Conservation (phyloP, 2,329 filamentous ascomycete species). For the Phialophora tarda region DNA sequence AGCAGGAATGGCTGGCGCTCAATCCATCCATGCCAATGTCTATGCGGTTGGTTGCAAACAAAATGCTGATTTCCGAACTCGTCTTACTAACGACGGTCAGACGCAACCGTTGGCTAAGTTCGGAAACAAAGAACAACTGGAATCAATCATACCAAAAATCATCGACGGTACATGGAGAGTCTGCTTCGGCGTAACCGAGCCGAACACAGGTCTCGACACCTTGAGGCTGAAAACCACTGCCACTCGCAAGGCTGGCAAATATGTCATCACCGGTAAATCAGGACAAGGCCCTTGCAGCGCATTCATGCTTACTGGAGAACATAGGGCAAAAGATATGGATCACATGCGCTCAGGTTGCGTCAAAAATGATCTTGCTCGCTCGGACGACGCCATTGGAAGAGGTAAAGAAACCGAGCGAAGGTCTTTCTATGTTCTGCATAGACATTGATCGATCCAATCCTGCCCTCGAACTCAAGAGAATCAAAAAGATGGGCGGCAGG, state of each 20-base stretch:
- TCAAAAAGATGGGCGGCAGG: slow-evolving; percentile 84
- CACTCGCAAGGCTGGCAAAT: slow-evolving; percentile 63
- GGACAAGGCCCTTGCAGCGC: not conserved
- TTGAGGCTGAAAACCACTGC: slow-evolving; percentile 72
- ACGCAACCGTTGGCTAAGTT: slow-evolving; percentile 62
- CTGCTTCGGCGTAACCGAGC: slow-evolving; percentile 87
- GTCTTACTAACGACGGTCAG: slow-evolving; percentile 3
- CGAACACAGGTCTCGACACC: slow-evolving; percentile 79
- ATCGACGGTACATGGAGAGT: slow-evolving; percentile 73
- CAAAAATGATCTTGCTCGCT: slow-evolving; percentile 81
- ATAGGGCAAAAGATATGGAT: slow-evolving; percentile 82
- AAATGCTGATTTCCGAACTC: too few relatives aligned
- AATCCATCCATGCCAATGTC: slow-evolving; percentile 69
- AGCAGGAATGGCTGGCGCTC: slow-evolving; percentile 75
- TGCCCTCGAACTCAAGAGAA: slow-evolving; percentile 70
- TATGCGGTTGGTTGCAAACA: slow-evolving; percentile 57
- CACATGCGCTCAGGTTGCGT: slow-evolving; percentile 79
- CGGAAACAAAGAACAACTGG: slow-evolving; percentile 67
- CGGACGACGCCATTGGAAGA: slow-evolving; percentile 74
- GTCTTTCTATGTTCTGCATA: slow-evolving; percentile 80
- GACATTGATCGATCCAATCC: slow-evolving; percentile 67
- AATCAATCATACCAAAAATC: slow-evolving; percentile 70
- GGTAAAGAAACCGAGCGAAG: slow-evolving; percentile 72
- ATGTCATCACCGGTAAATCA: slow-evolving; percentile 56
- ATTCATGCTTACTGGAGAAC: slow-evolving; percentile 6